Evolutionary conservation across 2,329 filamentous ascomycete genomes (phyloP), one percentile per base, ranked within the genome.

Genomic region (Zymoseptoria passerinii): DNA sequence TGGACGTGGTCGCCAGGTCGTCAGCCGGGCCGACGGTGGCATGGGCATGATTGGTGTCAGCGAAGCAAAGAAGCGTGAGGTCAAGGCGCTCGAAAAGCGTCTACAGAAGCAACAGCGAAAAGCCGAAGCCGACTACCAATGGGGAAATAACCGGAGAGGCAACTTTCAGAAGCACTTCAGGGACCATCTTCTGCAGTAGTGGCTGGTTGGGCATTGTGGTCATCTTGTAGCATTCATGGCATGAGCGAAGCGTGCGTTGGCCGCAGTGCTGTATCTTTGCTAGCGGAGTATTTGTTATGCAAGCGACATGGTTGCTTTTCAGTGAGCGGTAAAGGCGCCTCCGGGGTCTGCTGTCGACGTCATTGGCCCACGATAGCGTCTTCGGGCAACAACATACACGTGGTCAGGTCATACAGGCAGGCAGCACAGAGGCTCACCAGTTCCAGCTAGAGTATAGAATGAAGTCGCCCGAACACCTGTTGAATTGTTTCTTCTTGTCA

Each of bases 131-230:
- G 80, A 80, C 62, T 86, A 86, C 66, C 81, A 88, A 62, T 88
- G 85, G 75, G 81, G 82, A 29, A 81, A 90, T 68, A 86, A 92
- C 69, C 87, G 83, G 77, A 82, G 82, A 68, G 80, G 77, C 61
- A 96, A 96, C 75, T 82, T 82, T 78, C 90, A 95, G 73, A 88
- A 88, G 75, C 85, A 88, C 72, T 88, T 81, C 79, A 79, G 85
- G 73, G 82, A 84, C 70, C 81, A 65, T 54, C 59, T 74, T 58
- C 65, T 74, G 62, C 72, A 74, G 67, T 74, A 69, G 64, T 63
- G 48, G 50, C 23, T 52, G 50, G 50, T 27, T 29, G 20, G 48
- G 50, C 50, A 18, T 4, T 50, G 19, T 50, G 49, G 19, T 44
- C 35, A 44, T 13, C n/a, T 6, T 44, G n/a, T n/a, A n/a, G 35